Evolutionary conservation across 257 asterid species (phyloP), one percentile per base, ranked within the genome.

Genomic region (Perilla frutescens): DNA sequence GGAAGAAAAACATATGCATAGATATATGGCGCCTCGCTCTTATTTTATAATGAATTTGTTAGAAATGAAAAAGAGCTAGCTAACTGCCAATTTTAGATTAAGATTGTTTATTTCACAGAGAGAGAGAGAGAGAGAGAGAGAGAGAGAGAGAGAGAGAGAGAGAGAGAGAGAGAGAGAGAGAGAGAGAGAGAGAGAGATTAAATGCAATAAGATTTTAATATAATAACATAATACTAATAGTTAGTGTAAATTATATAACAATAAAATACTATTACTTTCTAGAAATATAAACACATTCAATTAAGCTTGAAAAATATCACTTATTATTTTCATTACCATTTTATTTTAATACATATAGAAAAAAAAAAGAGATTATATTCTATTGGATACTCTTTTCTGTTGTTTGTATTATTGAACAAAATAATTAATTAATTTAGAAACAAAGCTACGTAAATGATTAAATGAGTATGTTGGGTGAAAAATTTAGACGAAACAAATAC

Each of bases 1-100:
- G 26, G 26, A 20, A 20, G 26, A 20, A 20, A 34, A 34, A 34
- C 37, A 34, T 34, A 34, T 34, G 4, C 4, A 34, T 34, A 34
- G 3, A 34, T 4, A 34, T 2, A 34, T 4, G 37, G 4, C 37
- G 4, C 3, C 37, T 34, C 3, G 37, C 37, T 34, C 37, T 34
- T 2, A 34, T 2, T 34, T 34, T 34, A 4, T 34, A 34, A 34
- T 2, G 37, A 34, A 2, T 34, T 34, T 34, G 37, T 34, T 34
- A 34, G 50, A 51, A 68, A 5, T 31, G 39, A 60, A 40, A 47
- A 56, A 56, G 12, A 54, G 26, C 75, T 44, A 54, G 26, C 75
- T 44, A 70, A 56, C 71, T 51, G 53, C 45, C 65, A 9, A 3
- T 32, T 44, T 43, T 43, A 29, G 2, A 43, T 29, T 34, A 32